A percentile compares a stretch with the other conserved stretches of the same genome.
These are phyloP conservation scores for Aspergillus heteromorphus DNA, from an alignment of 495 filamentous ascomycete genomes.

Conservation along the genomic window DNA sequence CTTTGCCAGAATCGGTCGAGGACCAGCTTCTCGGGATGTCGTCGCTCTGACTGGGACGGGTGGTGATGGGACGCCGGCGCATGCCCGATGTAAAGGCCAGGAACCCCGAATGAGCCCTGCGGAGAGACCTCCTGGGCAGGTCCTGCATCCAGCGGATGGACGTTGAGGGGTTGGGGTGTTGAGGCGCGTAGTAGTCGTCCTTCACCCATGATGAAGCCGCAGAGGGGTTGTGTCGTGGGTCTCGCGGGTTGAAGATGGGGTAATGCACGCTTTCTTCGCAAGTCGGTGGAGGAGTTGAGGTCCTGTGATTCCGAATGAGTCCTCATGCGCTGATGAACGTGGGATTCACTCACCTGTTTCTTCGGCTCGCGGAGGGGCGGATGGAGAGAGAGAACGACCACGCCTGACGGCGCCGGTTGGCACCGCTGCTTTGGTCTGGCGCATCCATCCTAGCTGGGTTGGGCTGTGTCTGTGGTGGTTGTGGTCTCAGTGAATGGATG, in stretches of 20 bases:
- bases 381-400: constrained; percentile 18
- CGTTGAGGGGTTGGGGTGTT: constrained; percentile 9
- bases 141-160: constrained; percentile 25
- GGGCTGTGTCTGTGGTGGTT: too few relatives aligned
- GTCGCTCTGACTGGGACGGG: background rate
- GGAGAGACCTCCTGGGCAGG: constrained; percentile 26
- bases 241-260: constrained; percentile 31
- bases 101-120: constrained; percentile 30
- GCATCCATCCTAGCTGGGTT: constrained; percentile 6
- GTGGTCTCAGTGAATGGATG: too few relatives aligned
- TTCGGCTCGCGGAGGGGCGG: constrained; percentile 12
- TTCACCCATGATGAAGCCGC: background rate
- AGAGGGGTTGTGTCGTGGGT: constrained; percentile 33
- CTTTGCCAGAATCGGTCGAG: constrained; percentile 6
- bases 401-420: constrained; percentile 5
- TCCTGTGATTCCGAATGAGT: constrained; percentile 1
- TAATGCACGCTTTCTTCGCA: constrained; percentile 33
- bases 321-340: background rate
- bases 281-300: constrained; percentile 13
- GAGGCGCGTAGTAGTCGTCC: constrained; percentile 9
- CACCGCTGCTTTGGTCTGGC: constrained; percentile 1
- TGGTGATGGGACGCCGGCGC: constrained; percentile 13
- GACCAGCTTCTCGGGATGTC: constrained; percentile 9
- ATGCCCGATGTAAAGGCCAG: constrained; percentile 27
- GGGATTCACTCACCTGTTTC: constrained; percentile 18